Evolutionary conservation across 352 stramenopile genomes (phyloP).

Genomic region (Pythium brassicae): DNA sequence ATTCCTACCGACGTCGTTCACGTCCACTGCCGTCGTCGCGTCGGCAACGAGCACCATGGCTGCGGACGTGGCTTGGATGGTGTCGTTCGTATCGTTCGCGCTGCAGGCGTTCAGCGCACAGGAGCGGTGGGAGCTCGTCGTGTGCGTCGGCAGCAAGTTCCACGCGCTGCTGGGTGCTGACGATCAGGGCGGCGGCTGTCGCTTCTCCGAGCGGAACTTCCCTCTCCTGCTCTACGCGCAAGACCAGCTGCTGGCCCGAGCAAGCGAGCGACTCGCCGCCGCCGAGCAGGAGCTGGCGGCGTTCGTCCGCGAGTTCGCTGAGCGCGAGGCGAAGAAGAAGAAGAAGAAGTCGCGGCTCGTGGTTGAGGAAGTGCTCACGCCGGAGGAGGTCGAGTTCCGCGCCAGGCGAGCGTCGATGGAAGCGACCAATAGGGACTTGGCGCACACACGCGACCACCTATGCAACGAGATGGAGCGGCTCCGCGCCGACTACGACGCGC

Average conservation of each 20-base stretch:
- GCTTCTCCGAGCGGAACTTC: constrained; percentile 59
- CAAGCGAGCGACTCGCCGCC: constrained; percentile 24
- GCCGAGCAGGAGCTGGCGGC: constrained; percentile 24
- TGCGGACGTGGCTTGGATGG: constrained; percentile 49
- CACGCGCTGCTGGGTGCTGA: constrained; percentile 29
- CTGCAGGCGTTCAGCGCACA: constrained; percentile 27
- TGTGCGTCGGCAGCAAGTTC: constrained; percentile 50
- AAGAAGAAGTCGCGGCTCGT: constrained; percentile 82
- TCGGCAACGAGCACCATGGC: constrained; percentile 27
- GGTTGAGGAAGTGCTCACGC: constrained; percentile 56
- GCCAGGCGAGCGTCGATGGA: constrained; percentile 35
- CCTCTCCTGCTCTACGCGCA: constrained; percentile 60
- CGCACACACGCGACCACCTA: constrained; percentile 17
- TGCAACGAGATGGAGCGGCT: constrained; percentile 23
- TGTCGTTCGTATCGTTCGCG: constrained; percentile 33
- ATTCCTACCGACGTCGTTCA: constrained; percentile 13
- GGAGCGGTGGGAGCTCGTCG: constrained; percentile 48
- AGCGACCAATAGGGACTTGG: constrained; percentile 25
- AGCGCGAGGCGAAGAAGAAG: constrained; percentile 70
- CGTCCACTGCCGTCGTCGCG: constrained; percentile 31
- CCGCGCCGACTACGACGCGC: constrained; percentile 14
- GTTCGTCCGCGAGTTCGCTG: constrained; percentile 47
- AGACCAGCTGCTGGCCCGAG: constrained; percentile 39
- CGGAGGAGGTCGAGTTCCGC: constrained; percentile 60
- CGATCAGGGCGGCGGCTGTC: constrained; percentile 19